phyloP scores from a whole-genome alignment of 495 filamentous ascomycete species.

The Parmelia sp. region DNA sequence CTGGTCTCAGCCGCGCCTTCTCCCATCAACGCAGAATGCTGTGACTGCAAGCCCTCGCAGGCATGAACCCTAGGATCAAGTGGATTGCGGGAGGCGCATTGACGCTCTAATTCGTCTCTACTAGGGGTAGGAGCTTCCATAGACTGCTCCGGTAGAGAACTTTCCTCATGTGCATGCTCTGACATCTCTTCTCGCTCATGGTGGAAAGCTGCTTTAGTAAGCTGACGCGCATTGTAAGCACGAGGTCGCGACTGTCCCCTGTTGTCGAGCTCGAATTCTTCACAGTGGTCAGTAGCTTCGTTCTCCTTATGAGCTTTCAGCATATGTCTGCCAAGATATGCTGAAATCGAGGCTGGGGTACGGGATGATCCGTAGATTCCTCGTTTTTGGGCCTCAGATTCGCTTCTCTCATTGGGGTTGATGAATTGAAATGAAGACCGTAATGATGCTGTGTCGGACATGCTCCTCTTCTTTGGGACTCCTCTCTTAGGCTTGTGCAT shows the following conservation, averaged over 20 bases:
- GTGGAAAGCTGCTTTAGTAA: background rate
- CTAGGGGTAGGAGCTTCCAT: background rate
- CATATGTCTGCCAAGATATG: too few species aligned
- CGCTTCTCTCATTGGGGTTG: background rate
- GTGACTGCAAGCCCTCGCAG: background rate
- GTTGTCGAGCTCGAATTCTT: background rate
- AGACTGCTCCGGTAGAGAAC: background rate
- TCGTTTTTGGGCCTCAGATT: background rate
- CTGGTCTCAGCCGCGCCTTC: background rate
- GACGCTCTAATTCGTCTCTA: background rate
- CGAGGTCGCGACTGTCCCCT: background rate
- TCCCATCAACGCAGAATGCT: background rate
- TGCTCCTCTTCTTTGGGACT: background rate
- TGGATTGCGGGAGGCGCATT: background rate
- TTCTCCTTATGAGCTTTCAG: background rate
- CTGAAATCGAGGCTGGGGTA: background rate
- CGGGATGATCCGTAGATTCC: background rate
- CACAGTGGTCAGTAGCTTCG: slow-evolving; percentile 3
- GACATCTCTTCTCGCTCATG: background rate
- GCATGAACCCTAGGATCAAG: background rate
- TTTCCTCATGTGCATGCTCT: background rate
- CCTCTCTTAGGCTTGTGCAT: background rate
- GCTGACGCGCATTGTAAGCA: background rate
- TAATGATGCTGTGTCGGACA: background rate
- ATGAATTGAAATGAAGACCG: background rate